A percentile compares a stretch with the other conserved stretches of the same genome.
These are phyloP conservation scores for Populus simonii DNA, from an alignment of 345 rosid genomes.

Conservation along the genomic window DNA sequence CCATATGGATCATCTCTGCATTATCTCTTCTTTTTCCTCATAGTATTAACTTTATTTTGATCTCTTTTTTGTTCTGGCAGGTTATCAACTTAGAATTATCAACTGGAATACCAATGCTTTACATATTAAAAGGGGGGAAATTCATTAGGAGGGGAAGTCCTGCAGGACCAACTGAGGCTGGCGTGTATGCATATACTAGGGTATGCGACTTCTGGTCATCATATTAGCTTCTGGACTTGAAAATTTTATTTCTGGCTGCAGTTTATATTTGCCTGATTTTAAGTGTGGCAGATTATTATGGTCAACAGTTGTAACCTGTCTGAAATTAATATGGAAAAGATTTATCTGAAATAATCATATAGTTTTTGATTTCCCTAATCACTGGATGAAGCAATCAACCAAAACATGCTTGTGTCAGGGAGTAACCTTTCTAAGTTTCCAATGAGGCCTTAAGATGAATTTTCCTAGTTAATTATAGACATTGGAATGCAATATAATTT, in stretches of 20 bases:
- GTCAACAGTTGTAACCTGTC: neutral
- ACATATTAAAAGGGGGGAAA: constrained; percentile 82
- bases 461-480: neutral
- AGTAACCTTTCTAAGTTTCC: neutral
- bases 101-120: constrained; percentile 93
- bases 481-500: neutral
- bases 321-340: neutral
- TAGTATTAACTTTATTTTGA: neutral
- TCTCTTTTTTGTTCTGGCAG: constrained; percentile 25
- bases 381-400: neutral
- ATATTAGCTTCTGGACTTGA: neutral
- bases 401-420: neutral
- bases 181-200: constrained; percentile 93
- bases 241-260: neutral
- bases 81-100: constrained; percentile 81
- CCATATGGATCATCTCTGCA: neutral
- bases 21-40: neutral
- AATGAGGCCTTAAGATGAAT: neutral
- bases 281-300: neutral
- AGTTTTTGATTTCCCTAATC: neutral
- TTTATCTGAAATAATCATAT: neutral
- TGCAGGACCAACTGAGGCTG: constrained; percentile 78
- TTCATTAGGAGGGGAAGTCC: constrained; percentile 94
- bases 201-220: constrained; percentile 33
- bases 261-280: neutral